phyloP scores from a whole-genome alignment of 1,284 basidiomycete genomes.

The Heliocybe sulcata region DNA sequence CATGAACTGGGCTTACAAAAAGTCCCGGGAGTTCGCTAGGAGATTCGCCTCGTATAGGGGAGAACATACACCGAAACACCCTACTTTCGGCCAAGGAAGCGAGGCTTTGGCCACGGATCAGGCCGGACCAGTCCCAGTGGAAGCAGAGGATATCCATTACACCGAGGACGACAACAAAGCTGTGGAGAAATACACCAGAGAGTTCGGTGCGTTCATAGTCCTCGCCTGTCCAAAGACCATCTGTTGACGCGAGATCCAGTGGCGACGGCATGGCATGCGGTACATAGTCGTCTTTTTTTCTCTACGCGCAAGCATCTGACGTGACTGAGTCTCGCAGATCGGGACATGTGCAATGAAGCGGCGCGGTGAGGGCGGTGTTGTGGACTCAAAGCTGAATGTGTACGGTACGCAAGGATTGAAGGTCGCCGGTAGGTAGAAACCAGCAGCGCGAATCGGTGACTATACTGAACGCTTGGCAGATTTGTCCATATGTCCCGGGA shows the following conservation, averaged over 20 bases:
- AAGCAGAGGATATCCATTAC: slow-evolving; percentile 43
- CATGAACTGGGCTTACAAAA: slow-evolving; percentile 52
- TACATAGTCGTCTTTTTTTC: slow-evolving; percentile 18
- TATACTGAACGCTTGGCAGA: slow-evolving; percentile 17
- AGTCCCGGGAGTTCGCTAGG: slow-evolving; percentile 46
- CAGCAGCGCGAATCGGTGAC: background rate
- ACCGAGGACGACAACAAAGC: slow-evolving; percentile 45
- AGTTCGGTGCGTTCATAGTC: slow-evolving; percentile 15
- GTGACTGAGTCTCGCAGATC: slow-evolving; percentile 25
- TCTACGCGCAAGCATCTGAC: background rate
- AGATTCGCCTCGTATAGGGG: slow-evolving; percentile 52
- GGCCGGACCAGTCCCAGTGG: slow-evolving; percentile 28
- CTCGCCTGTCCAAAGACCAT: slow-evolving; percentile 1
- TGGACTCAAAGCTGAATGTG: slow-evolving; percentile 53
- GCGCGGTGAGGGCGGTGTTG: slow-evolving; percentile 47
- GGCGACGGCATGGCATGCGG: slow-evolving; percentile 47
- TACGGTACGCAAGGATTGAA: slow-evolving; percentile 56
- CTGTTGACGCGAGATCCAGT: slow-evolving; percentile 23
- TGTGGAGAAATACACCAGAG: slow-evolving; percentile 34
- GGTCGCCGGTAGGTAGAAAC: slow-evolving; percentile 32
- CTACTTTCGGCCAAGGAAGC: slow-evolving; percentile 39
- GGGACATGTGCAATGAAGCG: slow-evolving; percentile 67
- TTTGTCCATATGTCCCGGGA: slow-evolving; percentile 37
- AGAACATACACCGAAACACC: slow-evolving; percentile 37
- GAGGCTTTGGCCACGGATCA: slow-evolving; percentile 27